Evolutionary conservation across 305 asterid genomes (phyloP).

Genomic region (Fraxinus greggii): DNA sequence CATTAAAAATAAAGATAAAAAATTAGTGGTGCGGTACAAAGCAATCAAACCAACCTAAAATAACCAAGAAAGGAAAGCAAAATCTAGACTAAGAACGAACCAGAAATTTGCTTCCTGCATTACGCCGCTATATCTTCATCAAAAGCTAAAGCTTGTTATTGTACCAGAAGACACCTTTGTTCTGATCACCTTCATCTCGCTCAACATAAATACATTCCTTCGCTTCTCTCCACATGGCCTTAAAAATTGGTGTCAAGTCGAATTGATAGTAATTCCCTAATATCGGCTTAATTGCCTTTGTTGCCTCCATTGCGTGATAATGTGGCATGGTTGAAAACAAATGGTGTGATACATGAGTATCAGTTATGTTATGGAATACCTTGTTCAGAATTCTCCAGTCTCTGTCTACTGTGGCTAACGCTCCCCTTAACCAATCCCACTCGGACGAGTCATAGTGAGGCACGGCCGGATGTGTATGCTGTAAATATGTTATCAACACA

Average conservation of each 20-base stretch:
- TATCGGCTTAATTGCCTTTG: slow-evolving; percentile 41
- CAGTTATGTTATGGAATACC: slow-evolving; percentile 45
- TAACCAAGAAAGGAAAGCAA: neutral
- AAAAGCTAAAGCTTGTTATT: slow-evolving; percentile 35
- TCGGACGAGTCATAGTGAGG: slow-evolving; percentile 48
- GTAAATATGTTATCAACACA: slow-evolving; percentile 45
- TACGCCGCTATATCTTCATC: neutral
- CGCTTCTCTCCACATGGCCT: slow-evolving; percentile 44
- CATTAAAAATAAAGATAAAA: neutral
- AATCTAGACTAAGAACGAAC: neutral
- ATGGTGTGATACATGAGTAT: slow-evolving; percentile 48
- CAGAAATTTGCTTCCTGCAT: neutral
- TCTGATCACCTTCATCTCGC: slow-evolving; percentile 35
- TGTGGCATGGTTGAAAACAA: slow-evolving; percentile 49
- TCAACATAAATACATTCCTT: slow-evolving; percentile 46
- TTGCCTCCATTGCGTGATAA: slow-evolving; percentile 50
- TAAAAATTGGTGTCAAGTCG: slow-evolving; percentile 35
- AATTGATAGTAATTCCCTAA: slow-evolving; percentile 43
- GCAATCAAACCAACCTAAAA: neutral
- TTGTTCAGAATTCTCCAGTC: slow-evolving; percentile 47
- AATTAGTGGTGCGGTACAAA: neutral
- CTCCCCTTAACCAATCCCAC: slow-evolving; percentile 53
- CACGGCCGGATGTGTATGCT: slow-evolving; percentile 46
- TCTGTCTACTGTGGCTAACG: slow-evolving; percentile 43
- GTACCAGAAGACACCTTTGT: slow-evolving; percentile 45